Evolutionary conservation across 2,329 filamentous ascomycete genomes (phyloP).

Genomic region (Calonectria montana): DNA sequence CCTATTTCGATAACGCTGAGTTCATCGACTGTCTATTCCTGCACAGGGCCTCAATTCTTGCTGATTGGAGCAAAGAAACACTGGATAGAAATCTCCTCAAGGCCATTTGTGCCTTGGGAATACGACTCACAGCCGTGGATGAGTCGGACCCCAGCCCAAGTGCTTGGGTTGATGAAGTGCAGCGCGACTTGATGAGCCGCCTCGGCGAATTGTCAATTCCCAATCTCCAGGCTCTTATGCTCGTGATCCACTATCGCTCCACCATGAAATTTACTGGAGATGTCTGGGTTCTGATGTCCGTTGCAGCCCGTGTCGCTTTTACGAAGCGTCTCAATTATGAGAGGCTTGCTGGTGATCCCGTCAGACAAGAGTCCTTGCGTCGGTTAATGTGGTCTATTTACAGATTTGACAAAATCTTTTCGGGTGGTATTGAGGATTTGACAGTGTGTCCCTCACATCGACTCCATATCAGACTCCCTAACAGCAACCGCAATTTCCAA

Average conservation of each 20-base stretch:
- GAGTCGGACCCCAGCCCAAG: background rate
- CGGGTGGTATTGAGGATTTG: constrained; percentile 44
- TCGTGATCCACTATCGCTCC: constrained; percentile 35
- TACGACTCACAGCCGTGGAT: background rate
- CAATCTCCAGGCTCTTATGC: constrained; percentile 35
- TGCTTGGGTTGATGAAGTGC: constrained; percentile 38
- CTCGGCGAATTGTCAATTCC: constrained; percentile 27
- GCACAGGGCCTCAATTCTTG: constrained; percentile 33
- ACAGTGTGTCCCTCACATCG: constrained; percentile 38
- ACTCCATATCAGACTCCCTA: constrained; percentile 41
- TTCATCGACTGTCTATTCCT: constrained; percentile 35
- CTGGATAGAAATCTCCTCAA: constrained; percentile 36
- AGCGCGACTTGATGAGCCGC: constrained; percentile 5
- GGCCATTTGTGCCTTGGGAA: constrained; percentile 31
- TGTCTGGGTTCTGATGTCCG: constrained; percentile 37
- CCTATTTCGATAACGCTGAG: constrained; percentile 37
- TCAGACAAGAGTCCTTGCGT: constrained; percentile 39
- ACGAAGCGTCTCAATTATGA: constrained; percentile 44
- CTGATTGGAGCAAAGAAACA: constrained; percentile 38
- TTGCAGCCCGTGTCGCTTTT: constrained; percentile 41
- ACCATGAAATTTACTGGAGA: constrained; percentile 16
- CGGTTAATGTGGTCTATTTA: constrained; percentile 44
- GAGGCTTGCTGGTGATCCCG: constrained; percentile 19
- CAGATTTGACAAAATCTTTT: constrained; percentile 37
- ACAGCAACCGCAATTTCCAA: constrained; percentile 41